Evolutionary conservation across 2,329 filamentous ascomycete species (phyloP), one percentile per base, ranked within the genome.

Genomic region (Corinectria fuckeliana): DNA sequence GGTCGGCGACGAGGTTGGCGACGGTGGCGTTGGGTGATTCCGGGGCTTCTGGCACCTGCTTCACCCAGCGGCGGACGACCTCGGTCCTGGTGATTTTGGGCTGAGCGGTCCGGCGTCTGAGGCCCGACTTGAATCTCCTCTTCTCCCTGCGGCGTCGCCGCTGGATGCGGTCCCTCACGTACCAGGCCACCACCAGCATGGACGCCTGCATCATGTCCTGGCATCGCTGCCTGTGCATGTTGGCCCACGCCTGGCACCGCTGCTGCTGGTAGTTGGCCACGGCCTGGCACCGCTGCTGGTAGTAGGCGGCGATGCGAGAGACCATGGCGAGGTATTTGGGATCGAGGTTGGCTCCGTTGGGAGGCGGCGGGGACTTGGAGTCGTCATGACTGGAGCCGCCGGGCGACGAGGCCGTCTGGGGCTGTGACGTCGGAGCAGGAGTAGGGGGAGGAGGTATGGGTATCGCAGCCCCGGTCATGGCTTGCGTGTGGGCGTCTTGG

Each of bases 101-200:
- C 38, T 68, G 68, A 14, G 68, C 65, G 44, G 69, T 71, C 61
- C 72, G 72, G 55, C 74, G 72, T 47, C 69, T 71, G 55, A 82
- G 71, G 11, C 76, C 78, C 8, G 73, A 71, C 51, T 74, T 73
- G 65, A 82, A 82, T 16, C 71, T 68, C 16, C 76, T 74, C 72
- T 77, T 80, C 66, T 77, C 72, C 50, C 75, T 71, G 64, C 72
- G 74, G 41, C 79, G 74, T 25, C 79, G 74, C 28, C 80, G 75
- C 58, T 76, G 72, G 63, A 82, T 80, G 28, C 79, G 77, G 64
- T 82, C 80, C 41, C 80, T 76, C 41, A 81, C 76, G 63, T 82
- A 81, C 80, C 80, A 82, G 11, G 80, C 80, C 28, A 82, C 78
- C 4, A 82, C 77, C 20, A 82, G 69, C 77, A 81, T 81, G 57